phyloP scores from a whole-genome alignment of 2,329 filamentous ascomycete species.

The Fusarium fujikuroi region DNA sequence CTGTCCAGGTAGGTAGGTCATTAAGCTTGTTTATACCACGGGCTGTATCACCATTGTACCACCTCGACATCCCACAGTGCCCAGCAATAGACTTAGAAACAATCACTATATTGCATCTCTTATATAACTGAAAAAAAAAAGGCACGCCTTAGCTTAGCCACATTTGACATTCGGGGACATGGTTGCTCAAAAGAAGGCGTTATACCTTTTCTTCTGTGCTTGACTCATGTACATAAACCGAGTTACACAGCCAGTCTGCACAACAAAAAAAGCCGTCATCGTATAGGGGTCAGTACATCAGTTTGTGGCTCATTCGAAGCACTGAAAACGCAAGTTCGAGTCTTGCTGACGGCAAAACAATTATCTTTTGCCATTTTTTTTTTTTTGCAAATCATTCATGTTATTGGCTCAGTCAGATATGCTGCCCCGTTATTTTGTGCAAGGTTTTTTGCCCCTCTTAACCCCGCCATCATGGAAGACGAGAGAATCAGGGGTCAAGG shows the following conservation, averaged over 20 bases:
- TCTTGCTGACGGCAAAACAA: constrained; percentile 37
- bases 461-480: constrained; percentile 1
- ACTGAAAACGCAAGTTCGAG: constrained; percentile 42
- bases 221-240: background rate
- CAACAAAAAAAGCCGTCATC: constrained; percentile 30
- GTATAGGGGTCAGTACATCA: constrained; percentile 42
- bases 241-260: background rate
- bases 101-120: background rate
- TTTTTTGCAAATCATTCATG: background rate
- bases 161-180: background rate
- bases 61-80: background rate
- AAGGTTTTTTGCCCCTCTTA: constrained; percentile 2
- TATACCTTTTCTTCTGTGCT: background rate
- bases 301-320: constrained; percentile 37
- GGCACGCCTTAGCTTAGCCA: background rate
- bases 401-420: background rate
- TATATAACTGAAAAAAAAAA: background rate
- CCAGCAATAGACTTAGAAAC: background rate
- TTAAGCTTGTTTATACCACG: background rate
- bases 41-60: background rate
- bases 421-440: background rate
- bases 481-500: background rate
- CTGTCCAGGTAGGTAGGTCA: background rate
- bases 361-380: constrained; percentile 12
- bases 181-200: background rate